Base-by-base conservation (phyloP, 352 stramenopile species). In the Globisporangium apiculatum region DNA sequence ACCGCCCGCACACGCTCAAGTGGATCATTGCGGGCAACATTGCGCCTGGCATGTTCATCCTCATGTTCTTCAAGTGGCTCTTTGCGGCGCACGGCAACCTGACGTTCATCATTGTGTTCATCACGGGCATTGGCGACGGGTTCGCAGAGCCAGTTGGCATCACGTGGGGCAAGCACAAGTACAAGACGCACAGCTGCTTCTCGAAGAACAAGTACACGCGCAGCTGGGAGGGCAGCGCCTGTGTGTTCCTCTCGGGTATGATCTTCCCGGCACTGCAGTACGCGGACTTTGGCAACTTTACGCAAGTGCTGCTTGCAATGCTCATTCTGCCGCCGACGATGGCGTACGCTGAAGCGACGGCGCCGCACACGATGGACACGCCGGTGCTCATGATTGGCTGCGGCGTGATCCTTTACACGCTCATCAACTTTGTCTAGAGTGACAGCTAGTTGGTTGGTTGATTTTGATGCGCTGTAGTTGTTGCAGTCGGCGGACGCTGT, bases 61-160 rank as follows among this genome's bases (percentile, higher is more conserved):
- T 92, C 53, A 72, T 92, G 55, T 92, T 92, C 66, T 92, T 90
- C 70, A 89, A 89, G 76, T 92, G 82, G 82, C 72, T 90, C 31
- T 88, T 88, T 62, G 75, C 69, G 14, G 75, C 73, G 45, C 68
- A 76, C 53, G 75, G 74, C 41, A 69, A 70, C 40, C 57, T 89
- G 52, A 86, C 70, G 59, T 89, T 89, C 58, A 87, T 80, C 59
- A 74, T 92, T 51, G 79, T 92, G 56, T 92, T 90, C 62, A 90
- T 92, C 68, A 90, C 71, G 64, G 73, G 80, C 56, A 88, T 92
- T 41, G 83, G 79, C 38, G 83, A 92, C 53, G 83, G 83, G 17
- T 65, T 92, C 41, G 83, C 80, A 0, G 83, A 92, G 57, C 80
- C 83, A 36, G 79, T 92, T 36, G 80, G 83, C 50, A 91, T 92